Base-by-base conservation (phyloP, 2,329 filamentous ascomycete species). In the Keithomyces neogunnii region DNA sequence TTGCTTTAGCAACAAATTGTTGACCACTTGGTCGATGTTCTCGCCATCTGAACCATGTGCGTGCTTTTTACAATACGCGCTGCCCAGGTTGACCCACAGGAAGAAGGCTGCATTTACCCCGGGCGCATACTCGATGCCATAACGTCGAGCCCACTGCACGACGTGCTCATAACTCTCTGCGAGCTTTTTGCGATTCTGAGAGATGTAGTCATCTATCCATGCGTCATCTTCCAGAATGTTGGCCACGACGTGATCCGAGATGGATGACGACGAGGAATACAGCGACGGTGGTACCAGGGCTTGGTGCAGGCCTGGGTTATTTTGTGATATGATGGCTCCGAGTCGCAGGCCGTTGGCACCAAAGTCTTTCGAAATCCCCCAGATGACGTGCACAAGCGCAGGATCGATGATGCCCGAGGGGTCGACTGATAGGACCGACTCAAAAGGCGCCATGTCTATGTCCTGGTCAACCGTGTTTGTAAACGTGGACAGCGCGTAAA, bases 61-160 rank as follows among this genome's bases (percentile, higher is more conserved):
- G 52, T 38, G 38, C 61, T 57, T 1, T 39, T 50, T 48, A 19
- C 45, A 51, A 32, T 65, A 70, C 8, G 55, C 60, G 19, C 59
- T 57, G 2, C 68, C 66, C 1, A 82, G 63, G 56, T 80, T 66
- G 2, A 76, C 63, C 75, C 76, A 81, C 1, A 81, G 58, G 57
- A 81, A 81, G 57, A 81, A 80, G 0, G 71, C 77, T 0, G 77
- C 77, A 53, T 79, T 79, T 4, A 65, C 68, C 0, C 74, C 74
- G 0, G 67, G 61, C 0, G 71, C 66, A 55, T 77, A 78, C 11
- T 67, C 60, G 26, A 81, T 73, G 1, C 61, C 60, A 11, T 74
- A 63, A 3, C 63, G 55, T 11, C 60, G 61, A 1, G 77, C 66
- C 57, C 67, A 71, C 0, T 47, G 40, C 0, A 63, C 66, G 0